Evolutionary conservation across 352 stramenopile genomes (phyloP), one percentile per base, ranked within the genome.

Genomic region (Globisporangium lucens): DNA sequence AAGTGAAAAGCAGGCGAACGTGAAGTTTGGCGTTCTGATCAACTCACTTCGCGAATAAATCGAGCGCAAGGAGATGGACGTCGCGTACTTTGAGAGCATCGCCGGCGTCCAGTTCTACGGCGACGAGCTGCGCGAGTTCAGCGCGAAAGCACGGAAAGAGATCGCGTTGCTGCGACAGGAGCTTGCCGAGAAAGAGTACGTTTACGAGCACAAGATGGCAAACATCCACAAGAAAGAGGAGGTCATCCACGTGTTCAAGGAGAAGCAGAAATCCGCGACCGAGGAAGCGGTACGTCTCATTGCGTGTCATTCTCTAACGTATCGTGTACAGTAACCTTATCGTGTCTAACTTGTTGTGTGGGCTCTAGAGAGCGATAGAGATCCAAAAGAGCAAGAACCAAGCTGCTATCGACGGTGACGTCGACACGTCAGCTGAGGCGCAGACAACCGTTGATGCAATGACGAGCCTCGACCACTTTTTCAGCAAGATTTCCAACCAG

Each of bases 41-140:
- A 79, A 92, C 35, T 64, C 65, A 1, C 56, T 92, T 35, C 76
- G 81, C 8, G 83, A 95, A 49, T 78, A 91, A 55, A 90, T 81
- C 10, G 85, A 93, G 63, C 79, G 83, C 24, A 90, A 91, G 57
- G 74, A 84, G 51, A 93, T 93, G 85, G 83, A 93, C 61, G 63
- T 91, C 10, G 85, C 85, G 24, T 90, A 88, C 49, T 90, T 90
- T 38, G 85, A 93, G 65, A 93, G 80, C 59, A 78, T 89, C 49
- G 66, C 73, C 0, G 78, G 85, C 22, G 67, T 91, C 13, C 82
- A 90, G 67, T 70, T 79, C 5, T 89, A 81, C 30, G 67, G 71
- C 3, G 63, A 79, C 33, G 82, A 91, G 55, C 59, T 91, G 6
- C 55, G 63, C 13, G 73, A 80, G n/a, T 89, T 91, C 53, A 74